A percentile compares a stretch with the other conserved stretches of the same genome.
Evolutionary conservation across 306 rosid species (phyloP).

Genomic region (Rubus parviflorus): DNA sequence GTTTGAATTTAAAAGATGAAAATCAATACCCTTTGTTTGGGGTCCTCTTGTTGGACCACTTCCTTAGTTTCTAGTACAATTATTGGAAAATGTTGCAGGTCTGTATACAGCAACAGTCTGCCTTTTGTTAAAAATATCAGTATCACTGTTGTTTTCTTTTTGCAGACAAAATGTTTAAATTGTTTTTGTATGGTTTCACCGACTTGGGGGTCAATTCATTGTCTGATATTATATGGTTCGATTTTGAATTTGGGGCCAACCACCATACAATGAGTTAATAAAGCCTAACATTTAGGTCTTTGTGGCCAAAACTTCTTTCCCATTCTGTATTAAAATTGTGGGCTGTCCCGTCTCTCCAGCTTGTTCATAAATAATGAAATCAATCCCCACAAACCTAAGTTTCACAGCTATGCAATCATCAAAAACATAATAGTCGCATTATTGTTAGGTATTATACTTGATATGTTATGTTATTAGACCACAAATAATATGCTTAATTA

Average conservation of each 20-base stretch:
- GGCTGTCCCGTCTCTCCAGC: not conserved
- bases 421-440: not conserved
- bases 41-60: slow-evolving; percentile 13
- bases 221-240: not conserved
- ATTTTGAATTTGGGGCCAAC: not conserved
- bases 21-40: not conserved
- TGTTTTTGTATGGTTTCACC: not conserved
- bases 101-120: not conserved
- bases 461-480: not conserved
- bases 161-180: not conserved
- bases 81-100: not conserved
- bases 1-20: slow-evolving; percentile 2
- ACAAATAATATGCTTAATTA: not conserved
- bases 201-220: not conserved
- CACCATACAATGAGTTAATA: slow-evolving; percentile 1
- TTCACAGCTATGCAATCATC: not conserved
- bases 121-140: not conserved
- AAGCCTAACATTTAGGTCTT: slow-evolving; percentile 7
- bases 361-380: not conserved
- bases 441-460: not conserved
- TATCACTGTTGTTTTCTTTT: not conserved
- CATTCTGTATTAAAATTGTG: not conserved
- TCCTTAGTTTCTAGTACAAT: not conserved
- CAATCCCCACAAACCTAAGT: not conserved
- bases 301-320: not conserved